A percentile compares a stretch with the other conserved stretches of the same genome.
Conservation (phyloP, 164 flowering plant genomes). For the Nelumbo lutea region DNA sequence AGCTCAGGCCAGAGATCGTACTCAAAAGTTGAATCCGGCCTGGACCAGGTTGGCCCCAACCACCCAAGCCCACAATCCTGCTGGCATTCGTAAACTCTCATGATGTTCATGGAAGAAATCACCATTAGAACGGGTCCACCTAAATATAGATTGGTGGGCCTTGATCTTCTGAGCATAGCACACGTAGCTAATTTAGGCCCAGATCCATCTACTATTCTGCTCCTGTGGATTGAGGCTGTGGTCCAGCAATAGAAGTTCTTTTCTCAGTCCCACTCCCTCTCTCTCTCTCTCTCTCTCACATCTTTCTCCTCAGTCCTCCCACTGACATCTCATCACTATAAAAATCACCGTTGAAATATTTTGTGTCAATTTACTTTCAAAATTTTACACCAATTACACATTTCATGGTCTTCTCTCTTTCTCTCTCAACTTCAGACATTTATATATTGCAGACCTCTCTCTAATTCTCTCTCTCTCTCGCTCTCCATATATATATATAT, state of each 20-base stretch:
- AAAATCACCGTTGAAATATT: background rate
- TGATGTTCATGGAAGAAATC: too few species aligned
- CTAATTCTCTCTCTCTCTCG: background rate
- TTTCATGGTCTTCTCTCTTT: background rate
- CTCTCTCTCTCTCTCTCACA: slow-evolving; percentile 1
- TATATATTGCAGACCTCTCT: background rate
- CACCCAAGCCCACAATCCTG: too few species aligned
- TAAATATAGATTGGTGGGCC: too few species aligned
- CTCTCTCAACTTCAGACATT: background rate
- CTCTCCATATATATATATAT: background rate
- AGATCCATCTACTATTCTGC: too few species aligned
- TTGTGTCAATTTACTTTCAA: background rate
- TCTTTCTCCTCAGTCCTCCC: background rate
- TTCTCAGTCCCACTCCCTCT: background rate
- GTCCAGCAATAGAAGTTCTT: background rate
- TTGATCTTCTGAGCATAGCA: too few species aligned
- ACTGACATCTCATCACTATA: background rate
- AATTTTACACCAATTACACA: background rate
- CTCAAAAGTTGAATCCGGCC: too few species aligned
- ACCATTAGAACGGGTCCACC: too few species aligned
- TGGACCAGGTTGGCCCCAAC: too few species aligned
- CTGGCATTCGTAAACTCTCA: too few species aligned
- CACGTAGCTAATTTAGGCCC: too few species aligned
- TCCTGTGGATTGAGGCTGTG: background rate
- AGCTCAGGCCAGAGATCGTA: too few species aligned